Percentiles rank a stretch among this genome's conserved stretches.
Evolutionary conservation across 768 basidiomycete genomes (phyloP).

Genomic region (Tylopilus plumbeoviolaceoides): DNA sequence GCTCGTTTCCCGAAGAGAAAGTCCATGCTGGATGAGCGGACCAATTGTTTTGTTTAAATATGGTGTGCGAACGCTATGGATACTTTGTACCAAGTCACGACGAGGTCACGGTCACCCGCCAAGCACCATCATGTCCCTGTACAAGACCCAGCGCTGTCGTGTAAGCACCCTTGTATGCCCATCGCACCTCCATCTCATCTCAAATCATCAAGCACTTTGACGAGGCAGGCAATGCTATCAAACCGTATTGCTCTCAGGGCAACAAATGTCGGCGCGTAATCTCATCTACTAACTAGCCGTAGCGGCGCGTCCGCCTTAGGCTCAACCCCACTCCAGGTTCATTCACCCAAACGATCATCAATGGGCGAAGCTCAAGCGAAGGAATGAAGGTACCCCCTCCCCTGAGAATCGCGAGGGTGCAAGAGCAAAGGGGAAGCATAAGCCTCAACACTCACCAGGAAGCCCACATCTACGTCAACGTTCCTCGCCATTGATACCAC

Average conservation of each 20-base stretch:
- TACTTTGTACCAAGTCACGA: constrained; percentile 7
- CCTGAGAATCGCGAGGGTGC: constrained; percentile 20
- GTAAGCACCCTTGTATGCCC: constrained; percentile 29
- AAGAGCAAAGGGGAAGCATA: constrained; percentile 25
- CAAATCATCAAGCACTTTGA: constrained; percentile 43
- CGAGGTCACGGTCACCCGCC: constrained; percentile 20
- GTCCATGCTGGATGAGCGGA: constrained; percentile 14
- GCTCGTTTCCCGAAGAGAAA: constrained; percentile 15
- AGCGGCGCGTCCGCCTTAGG: constrained; percentile 4
- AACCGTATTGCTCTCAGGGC: constrained; percentile 45
- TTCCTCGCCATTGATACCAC: constrained; percentile 39
- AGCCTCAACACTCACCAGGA: constrained; percentile 13
- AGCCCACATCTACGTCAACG: constrained; percentile 18
- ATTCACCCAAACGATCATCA: constrained; percentile 48
- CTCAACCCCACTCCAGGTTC: constrained; percentile 33
- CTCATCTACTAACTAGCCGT: constrained; percentile 3
- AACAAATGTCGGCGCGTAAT: constrained; percentile 44
- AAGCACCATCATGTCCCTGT: constrained; percentile 29
- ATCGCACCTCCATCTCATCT: constrained; percentile 14
- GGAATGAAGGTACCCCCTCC: constrained; percentile 13
- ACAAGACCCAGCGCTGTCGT: constrained; percentile 47
- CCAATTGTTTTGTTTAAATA: not conserved
- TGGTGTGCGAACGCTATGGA: not conserved
- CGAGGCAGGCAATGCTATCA: constrained; percentile 37
- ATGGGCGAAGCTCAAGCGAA: constrained; percentile 31